Percentiles rank a stretch among this genome's conserved stretches.
These are phyloP conservation scores for Colletotrichum liaoningense DNA, from an alignment of 2,329 filamentous ascomycete species.

Conservation along the genomic window DNA sequence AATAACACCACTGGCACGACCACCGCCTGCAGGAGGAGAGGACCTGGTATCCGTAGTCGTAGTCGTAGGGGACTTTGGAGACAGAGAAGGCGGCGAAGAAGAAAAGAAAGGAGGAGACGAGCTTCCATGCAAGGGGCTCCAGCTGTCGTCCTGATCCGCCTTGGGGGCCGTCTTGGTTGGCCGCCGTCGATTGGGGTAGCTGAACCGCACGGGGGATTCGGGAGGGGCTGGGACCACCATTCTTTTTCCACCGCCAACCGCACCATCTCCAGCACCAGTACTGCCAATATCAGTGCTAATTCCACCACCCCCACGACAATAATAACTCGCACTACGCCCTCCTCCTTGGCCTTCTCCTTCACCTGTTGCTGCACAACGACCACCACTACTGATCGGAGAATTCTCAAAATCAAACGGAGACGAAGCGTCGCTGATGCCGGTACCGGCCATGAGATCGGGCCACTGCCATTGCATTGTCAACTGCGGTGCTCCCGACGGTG, in stretches of 20 bases:
- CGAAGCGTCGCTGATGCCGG: neutral
- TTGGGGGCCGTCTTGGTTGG: slow-evolving; percentile 30
- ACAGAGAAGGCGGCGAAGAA: slow-evolving; percentile 8
- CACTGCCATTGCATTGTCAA: slow-evolving; percentile 20
- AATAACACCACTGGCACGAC: neutral
- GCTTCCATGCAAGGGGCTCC: slow-evolving; percentile 28
- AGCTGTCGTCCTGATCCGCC: slow-evolving; percentile 1
- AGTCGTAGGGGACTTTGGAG: neutral
- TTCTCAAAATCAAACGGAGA: neutral
- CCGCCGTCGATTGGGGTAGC: slow-evolving; percentile 32
- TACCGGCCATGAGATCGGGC: slow-evolving; percentile 8
- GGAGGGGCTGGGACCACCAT: slow-evolving; percentile 4
- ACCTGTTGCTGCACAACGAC: neutral
- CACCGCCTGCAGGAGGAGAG: neutral
- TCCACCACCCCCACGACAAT: neutral
- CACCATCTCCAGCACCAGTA: neutral
- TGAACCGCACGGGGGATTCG: slow-evolving; percentile 32
- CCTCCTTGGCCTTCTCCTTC: neutral
- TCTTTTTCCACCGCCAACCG: neutral
- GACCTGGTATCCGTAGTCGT: neutral
- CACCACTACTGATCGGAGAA: neutral
- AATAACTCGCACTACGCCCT: neutral
- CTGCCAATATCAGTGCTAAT: neutral
- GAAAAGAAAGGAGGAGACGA: slow-evolving; percentile 8
- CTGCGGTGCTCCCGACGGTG: slow-evolving; percentile 17